These are phyloP conservation scores for Podila verticillata DNA, from an alignment of 192 early-diverging fungal species.

Conservation along the genomic window DNA sequence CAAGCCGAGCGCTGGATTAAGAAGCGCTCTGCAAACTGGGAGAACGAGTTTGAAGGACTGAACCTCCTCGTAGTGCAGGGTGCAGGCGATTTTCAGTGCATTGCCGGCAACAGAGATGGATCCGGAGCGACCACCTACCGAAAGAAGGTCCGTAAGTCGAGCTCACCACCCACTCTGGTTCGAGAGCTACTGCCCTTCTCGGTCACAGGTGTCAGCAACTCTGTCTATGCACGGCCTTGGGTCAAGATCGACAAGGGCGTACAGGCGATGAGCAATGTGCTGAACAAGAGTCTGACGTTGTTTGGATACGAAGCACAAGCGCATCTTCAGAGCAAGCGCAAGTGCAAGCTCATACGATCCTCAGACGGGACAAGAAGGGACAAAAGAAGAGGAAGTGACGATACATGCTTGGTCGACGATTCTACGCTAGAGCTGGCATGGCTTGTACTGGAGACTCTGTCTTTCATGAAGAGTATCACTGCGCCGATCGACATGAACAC, in stretches of 20 bases:
- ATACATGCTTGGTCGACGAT: neutral
- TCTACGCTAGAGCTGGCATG: conserved; percentile 29
- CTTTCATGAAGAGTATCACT: conserved; percentile 16
- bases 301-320: conserved; percentile 27
- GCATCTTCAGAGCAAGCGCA: neutral
- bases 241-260: conserved; percentile 51
- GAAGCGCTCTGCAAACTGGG: conserved; percentile 18
- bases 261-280: conserved; percentile 19
- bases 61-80: conserved; percentile 53
- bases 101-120: conserved; percentile 54
- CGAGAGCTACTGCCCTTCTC: neutral
- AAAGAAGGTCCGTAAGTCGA: neutral
- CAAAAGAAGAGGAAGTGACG: too few species aligned
- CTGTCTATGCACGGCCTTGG: conserved; percentile 53
- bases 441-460: conserved; percentile 36
- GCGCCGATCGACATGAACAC: conserved; percentile 7
- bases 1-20: conserved; percentile 31
- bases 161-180: neutral
- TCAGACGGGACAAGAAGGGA: neutral
- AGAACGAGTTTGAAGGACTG: conserved; percentile 53
- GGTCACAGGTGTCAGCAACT: conserved; percentile 55
- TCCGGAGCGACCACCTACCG: conserved; percentile 17
- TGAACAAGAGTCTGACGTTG: conserved; percentile 20
- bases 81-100: conserved; percentile 17
- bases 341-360: neutral